Conservation (phyloP, 2,329 filamentous ascomycete species). For the Alternaria sp. region DNA sequence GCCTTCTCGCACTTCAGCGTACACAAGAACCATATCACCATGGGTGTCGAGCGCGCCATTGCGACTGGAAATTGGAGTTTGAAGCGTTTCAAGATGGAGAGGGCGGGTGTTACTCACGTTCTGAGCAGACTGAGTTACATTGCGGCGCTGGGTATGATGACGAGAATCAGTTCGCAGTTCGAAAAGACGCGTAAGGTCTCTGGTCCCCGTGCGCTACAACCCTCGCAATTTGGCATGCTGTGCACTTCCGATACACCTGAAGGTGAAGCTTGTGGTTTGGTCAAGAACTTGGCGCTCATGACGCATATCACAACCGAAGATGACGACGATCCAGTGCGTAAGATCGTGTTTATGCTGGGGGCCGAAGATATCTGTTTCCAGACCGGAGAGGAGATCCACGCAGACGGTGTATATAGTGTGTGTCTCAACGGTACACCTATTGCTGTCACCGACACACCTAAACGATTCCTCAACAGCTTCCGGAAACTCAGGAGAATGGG, state of each 20-base stretch:
- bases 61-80: constrained; percentile 98
- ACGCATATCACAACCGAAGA: constrained; percentile 98
- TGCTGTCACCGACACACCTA: constrained; percentile 83
- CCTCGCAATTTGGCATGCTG: constrained; percentile 97
- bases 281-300: constrained; percentile 98
- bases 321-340: constrained; percentile 86
- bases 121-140: constrained; percentile 96
- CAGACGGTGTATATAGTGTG: constrained; percentile 82
- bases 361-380: constrained; percentile 81
- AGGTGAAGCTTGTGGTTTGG: constrained; percentile 96
- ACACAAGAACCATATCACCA: constrained; percentile 84
- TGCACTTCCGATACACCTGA: constrained; percentile 97
- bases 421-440: constrained; percentile 96
- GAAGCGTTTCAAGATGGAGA: constrained; percentile 98
- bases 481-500: constrained; percentile 86
- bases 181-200: constrained; percentile 98
- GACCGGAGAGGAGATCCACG: constrained; percentile 85
- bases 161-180: constrained; percentile 95
- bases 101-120: constrained; percentile 95
- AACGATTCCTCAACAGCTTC: constrained; percentile 84
- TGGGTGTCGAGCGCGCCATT: constrained; percentile 93
- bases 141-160: constrained; percentile 98
- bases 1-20: constrained; percentile 83
- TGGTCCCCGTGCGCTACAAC: constrained; percentile 92
- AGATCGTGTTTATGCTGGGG: constrained; percentile 85